These are phyloP conservation scores for Coffea eugenioides DNA, from an alignment of 257 asterid species.

Conservation along the genomic window DNA sequence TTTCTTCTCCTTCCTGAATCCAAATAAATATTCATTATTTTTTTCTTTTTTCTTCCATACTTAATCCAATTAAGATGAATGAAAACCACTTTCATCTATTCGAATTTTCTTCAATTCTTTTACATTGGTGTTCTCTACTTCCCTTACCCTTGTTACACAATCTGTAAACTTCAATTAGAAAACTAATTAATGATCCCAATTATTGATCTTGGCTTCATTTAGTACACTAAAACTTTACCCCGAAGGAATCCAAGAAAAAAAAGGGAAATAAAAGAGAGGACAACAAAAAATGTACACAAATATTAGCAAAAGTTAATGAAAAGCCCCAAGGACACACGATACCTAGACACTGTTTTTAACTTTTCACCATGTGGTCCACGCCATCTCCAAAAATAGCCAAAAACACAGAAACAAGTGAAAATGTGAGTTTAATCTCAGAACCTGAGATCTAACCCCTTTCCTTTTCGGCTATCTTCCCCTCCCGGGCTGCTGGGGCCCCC, in stretches of 20 bases:
- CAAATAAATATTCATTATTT: too few relatives aligned
- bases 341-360: background rate
- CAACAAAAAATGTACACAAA: background rate
- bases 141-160: too few relatives aligned
- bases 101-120: too few relatives aligned
- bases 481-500: background rate
- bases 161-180: too few relatives aligned
- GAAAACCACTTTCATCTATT: too few relatives aligned
- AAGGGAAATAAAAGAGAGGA: too few relatives aligned
- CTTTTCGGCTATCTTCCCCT: background rate
- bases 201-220: background rate
- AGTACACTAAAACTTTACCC: background rate
- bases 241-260: background rate
- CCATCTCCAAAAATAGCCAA: slow-evolving; percentile 18
- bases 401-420: background rate
- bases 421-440: slow-evolving; percentile 5
- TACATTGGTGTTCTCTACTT: too few relatives aligned
- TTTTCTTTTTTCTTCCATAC: too few relatives aligned
- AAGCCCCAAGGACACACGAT: background rate
- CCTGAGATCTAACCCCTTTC: slow-evolving; percentile 19
- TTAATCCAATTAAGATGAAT: too few relatives aligned
- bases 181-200: too few relatives aligned
- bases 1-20: too few relatives aligned
- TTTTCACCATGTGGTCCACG: background rate
- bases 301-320: background rate